Conservation (phyloP, 1,284 basidiomycete genomes). For the Marasmius fiardii region DNA sequence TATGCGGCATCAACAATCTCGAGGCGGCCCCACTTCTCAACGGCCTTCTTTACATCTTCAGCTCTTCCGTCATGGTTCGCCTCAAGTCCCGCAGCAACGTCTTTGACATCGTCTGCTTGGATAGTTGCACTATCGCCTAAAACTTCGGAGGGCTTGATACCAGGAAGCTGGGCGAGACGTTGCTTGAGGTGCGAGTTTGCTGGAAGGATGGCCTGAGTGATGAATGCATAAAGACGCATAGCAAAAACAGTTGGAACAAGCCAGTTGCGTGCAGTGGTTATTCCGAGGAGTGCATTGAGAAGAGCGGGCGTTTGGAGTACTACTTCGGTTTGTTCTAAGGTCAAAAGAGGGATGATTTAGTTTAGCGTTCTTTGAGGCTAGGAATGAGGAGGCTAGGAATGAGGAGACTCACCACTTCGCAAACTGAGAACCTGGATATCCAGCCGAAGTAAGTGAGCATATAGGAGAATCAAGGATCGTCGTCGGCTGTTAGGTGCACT, state of each 20-base stretch:
- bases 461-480: constrained; percentile 72
- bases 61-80: constrained; percentile 51
- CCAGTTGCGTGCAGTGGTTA: constrained; percentile 89
- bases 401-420: constrained; percentile 51
- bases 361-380: too few species aligned
- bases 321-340: constrained; percentile 66
- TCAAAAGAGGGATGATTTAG: background rate
- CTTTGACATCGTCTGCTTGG: constrained; percentile 39
- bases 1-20: constrained; percentile 86
- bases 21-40: constrained; percentile 74
- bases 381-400: background rate
- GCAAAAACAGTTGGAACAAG: constrained; percentile 76
- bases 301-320: constrained; percentile 73
- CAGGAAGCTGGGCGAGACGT: constrained; percentile 74
- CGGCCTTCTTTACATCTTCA: constrained; percentile 64
- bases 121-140: constrained; percentile 25
- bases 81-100: constrained; percentile 48
- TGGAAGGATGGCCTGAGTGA: constrained; percentile 84
- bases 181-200: constrained; percentile 6
- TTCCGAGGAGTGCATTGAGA: constrained; percentile 80
- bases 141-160: constrained; percentile 53
- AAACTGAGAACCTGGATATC: constrained; percentile 56
- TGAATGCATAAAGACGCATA: constrained; percentile 82
- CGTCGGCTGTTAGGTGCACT: constrained; percentile 33
- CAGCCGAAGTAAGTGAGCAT: constrained; percentile 83